Percentiles rank a stretch among this genome's conserved stretches.
Conservation (phyloP, 148 eudicot species). For the Mesembryanthemum crystallinum region DNA sequence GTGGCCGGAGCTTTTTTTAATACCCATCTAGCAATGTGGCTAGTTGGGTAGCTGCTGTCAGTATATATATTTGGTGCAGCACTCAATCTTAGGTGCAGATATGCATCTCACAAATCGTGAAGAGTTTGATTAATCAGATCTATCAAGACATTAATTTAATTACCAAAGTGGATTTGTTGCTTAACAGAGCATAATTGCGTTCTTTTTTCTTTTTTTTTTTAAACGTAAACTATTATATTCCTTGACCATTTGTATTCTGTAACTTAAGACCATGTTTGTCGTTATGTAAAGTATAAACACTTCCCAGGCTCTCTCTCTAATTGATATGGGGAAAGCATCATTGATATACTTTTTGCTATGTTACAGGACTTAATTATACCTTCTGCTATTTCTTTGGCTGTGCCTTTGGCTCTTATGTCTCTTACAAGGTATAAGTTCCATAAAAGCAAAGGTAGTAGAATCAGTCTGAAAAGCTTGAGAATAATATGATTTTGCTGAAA, state of each 20-base stretch:
- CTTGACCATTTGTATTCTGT: no score
- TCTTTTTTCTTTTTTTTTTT: no score
- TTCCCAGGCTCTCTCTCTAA: neutral
- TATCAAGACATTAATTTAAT: no score
- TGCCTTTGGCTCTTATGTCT: constrained; percentile 89
- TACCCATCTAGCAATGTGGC: no score
- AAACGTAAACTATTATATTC: no score
- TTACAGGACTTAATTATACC: constrained; percentile 69
- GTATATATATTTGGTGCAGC: neutral
- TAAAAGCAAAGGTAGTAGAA: neutral
- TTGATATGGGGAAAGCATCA: neutral
- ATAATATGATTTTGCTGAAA: constrained; percentile 11
- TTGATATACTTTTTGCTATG: constrained; percentile 12
- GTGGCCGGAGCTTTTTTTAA: no score
- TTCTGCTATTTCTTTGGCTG: constrained; percentile 75
- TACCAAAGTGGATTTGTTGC: no score
- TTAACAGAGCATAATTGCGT: no score
- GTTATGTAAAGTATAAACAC: neutral
- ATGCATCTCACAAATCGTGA: neutral
- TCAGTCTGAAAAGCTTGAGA: constrained; percentile 11
- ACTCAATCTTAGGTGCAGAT: neutral
- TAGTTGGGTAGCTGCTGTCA: no score
- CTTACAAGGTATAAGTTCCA: constrained; percentile 61
- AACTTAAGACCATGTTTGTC: no score
- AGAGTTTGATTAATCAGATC: neutral